A percentile compares a stretch with the other conserved stretches of the same genome.
These are phyloP conservation scores for Apocynum venetum DNA, from an alignment of 257 asterid genomes.

Conservation along the genomic window DNA sequence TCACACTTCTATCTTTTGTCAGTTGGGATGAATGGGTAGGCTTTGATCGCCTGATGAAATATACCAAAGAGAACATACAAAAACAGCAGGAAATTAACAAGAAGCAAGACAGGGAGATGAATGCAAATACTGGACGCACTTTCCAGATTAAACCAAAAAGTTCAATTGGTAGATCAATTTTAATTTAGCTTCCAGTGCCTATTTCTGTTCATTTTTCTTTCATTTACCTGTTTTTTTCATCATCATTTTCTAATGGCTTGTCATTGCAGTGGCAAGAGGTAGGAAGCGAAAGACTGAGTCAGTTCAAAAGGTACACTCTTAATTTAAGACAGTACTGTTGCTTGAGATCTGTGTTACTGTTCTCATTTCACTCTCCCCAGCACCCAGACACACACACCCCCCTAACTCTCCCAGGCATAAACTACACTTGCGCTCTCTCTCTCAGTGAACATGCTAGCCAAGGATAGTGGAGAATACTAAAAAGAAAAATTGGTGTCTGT, in stretches of 20 bases:
- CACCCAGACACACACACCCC: not conserved
- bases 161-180: conserved; percentile 38
- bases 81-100: conserved; percentile 45
- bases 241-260: conserved; percentile 5
- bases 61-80: conserved; percentile 51
- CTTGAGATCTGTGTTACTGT: not conserved
- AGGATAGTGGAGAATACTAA: not conserved
- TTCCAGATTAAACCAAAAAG: conserved; percentile 40
- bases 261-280: conserved; percentile 51
- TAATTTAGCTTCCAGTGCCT: not conserved
- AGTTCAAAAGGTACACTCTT: conserved; percentile 42
- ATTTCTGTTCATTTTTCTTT: not conserved
- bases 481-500: not conserved
- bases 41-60: conserved; percentile 45
- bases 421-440: not conserved
- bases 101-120: conserved; percentile 37
- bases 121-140: conserved; percentile 35
- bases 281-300: conserved; percentile 49
- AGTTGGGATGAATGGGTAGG: conserved; percentile 94
- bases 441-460: not conserved
- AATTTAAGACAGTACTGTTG: not conserved
- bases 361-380: not conserved
- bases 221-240: not conserved
- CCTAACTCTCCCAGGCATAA: not conserved
- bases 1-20: conserved; percentile 22